Base-by-base conservation (phyloP, 257 asterid species). In the Solanum sejunctum region DNA sequence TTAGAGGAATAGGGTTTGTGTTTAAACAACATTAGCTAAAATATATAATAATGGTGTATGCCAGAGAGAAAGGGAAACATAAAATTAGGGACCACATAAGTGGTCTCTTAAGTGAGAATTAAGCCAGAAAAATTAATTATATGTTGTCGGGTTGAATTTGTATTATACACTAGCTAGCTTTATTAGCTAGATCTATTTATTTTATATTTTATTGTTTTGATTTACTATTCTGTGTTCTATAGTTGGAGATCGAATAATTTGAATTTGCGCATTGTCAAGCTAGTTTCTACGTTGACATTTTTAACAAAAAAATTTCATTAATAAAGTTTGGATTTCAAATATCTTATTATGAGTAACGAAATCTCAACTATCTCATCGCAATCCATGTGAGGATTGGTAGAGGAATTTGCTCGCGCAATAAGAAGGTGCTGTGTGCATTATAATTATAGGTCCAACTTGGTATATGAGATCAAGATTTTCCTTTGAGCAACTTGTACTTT, bases 31-130 rank as follows among this genome's bases (percentile, higher is more conserved):
- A 52, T 77, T 77, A 77, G 41, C 45, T 17, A 9, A 66, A 16
- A 51, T 51, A 51, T 51, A 51, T 52, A 77, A 77, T 77, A 51
- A 52, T 77, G 17, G 17, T 77, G 79, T 73, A 52, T 88, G 93
- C 70, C 81, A 90, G 69, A 85, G 89, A 83, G 66, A 72, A 87
- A 84, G 69, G 91, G 94, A 84, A 92, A 91, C 98, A 94, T 60
- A 83, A 86, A 58, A 66, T 87, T 88, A 86, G 93, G 94, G 95
- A 93, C 95, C 98, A 92, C 97, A 86, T 90, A 84, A 93, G 89
- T 90, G 92, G 95, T 91, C 94, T 84, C 90, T 92, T 88, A 32
- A 83, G 82, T 77, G 10, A 51, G 64, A 51, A 77, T 28, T 77
- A 77, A 77, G 82, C 16, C 47, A 52, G 58, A 16, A 54, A 77